A percentile compares a stretch with the other conserved stretches of the same genome.
Evolutionary conservation across 108 stramenopile genomes (phyloP).

Genomic region (Thalassiosira profunda): DNA sequence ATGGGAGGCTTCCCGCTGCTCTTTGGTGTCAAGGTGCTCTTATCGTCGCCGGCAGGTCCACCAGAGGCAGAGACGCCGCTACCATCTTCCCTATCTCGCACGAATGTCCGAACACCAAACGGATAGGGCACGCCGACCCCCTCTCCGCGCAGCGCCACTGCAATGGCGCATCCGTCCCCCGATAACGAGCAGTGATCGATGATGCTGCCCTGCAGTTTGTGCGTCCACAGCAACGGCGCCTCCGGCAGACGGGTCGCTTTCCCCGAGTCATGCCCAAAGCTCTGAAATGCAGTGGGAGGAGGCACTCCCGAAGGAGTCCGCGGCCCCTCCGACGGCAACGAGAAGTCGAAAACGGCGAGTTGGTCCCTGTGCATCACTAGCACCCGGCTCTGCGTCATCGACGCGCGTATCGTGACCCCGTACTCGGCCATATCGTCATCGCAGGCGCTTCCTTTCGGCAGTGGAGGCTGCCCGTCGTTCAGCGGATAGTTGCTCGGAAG

Average conservation of each 20-base stretch:
- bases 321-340: no score
- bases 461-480: conserved; percentile 11
- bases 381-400: conserved; percentile 31
- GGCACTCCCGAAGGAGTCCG: no score
- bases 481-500: no score
- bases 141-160: conserved; percentile 54
- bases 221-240: conserved; percentile 78
- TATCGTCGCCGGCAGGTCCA: conserved; percentile 10
- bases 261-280: no score
- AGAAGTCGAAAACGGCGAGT: conserved; percentile 67
- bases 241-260: no score
- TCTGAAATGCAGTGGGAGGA: no score
- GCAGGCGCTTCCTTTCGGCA: conserved; percentile 42
- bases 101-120: conserved; percentile 69
- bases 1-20: conserved; percentile 22
- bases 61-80: no score
- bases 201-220: conserved; percentile 41
- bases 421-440: conserved; percentile 16
- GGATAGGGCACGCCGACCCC: conserved; percentile 54
- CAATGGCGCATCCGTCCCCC: conserved; percentile 81
- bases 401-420: conserved; percentile 32
- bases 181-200: conserved; percentile 65
- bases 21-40: not conserved
- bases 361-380: conserved; percentile 75
- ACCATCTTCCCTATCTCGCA: conserved; percentile 67